These are phyloP conservation scores for Rhodamnia argentea DNA, from an alignment of 345 rosid species.

Conservation along the genomic window DNA sequence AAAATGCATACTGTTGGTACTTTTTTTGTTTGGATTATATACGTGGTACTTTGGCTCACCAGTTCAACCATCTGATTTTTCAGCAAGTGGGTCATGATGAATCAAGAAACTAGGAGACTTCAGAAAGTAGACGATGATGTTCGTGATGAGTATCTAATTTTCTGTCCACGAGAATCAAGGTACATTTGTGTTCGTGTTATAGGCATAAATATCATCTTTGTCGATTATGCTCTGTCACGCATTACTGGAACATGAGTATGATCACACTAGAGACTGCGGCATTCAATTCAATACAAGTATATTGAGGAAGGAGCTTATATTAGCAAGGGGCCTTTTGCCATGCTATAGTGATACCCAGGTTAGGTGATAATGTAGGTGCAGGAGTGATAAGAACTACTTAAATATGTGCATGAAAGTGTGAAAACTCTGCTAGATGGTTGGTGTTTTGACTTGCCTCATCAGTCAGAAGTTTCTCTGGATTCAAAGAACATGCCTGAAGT, in stretches of 20 bases:
- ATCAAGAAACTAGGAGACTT: slow-evolving; percentile 83
- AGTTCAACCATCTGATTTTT: slow-evolving; percentile 8
- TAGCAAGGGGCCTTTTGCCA: background rate
- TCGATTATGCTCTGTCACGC: background rate
- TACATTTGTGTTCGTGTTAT: slow-evolving; percentile 3
- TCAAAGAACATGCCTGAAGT: background rate
- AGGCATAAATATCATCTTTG: background rate
- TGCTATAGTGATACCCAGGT: background rate
- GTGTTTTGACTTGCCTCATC: background rate
- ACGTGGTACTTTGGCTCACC: background rate
- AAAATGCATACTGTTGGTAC: background rate
- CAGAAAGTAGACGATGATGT: slow-evolving; percentile 85
- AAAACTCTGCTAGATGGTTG: background rate
- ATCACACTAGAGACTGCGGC: background rate
- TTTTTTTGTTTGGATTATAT: background rate
- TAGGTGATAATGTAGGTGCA: background rate
- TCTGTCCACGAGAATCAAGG: slow-evolving; percentile 74
- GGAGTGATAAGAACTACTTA: background rate
- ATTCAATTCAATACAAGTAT: background rate
- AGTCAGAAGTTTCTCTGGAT: background rate
- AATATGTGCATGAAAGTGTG: background rate
- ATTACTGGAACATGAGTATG: background rate
- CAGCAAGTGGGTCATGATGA: slow-evolving; percentile 99
- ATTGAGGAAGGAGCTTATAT: background rate
- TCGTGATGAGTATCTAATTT: slow-evolving; percentile 65